These are phyloP conservation scores for Pyricularia sp. DNA, from an alignment of 2,329 filamentous ascomycete species.

Conservation along the genomic window DNA sequence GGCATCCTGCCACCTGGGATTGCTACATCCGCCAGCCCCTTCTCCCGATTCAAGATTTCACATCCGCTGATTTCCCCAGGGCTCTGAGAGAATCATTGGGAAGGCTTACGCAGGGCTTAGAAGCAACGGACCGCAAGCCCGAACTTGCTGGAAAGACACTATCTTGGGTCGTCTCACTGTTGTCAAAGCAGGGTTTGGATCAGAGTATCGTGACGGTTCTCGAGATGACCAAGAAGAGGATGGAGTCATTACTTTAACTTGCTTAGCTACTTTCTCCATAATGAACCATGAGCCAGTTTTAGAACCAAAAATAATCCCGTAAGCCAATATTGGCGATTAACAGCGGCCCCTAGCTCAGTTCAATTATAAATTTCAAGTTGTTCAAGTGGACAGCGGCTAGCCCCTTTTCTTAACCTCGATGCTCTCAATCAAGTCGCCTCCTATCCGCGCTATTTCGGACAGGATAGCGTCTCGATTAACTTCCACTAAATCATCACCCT, in stretches of 20 bases:
- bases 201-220: slow-evolving; percentile 41
- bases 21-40: slow-evolving; percentile 62
- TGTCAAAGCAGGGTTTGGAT: slow-evolving; percentile 38
- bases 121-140: slow-evolving; percentile 32
- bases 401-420: slow-evolving; percentile 39
- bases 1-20: slow-evolving; percentile 49
- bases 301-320: too few species aligned
- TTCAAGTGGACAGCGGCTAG: not conserved
- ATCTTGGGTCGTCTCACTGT: slow-evolving; percentile 40
- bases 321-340: too few species aligned
- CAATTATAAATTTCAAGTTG: not conserved
- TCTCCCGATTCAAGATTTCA: slow-evolving; percentile 36
- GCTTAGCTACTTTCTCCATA: not conserved
- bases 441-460: slow-evolving; percentile 58
- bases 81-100: slow-evolving; percentile 54
- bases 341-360: too few species aligned
- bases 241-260: slow-evolving; percentile 12
- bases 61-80: slow-evolving; percentile 28
- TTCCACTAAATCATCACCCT: slow-evolving; percentile 31
- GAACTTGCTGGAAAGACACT: slow-evolving; percentile 34
- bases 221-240: slow-evolving; percentile 32
- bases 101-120: slow-evolving; percentile 40
- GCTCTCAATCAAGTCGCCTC: slow-evolving; percentile 52
- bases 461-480: slow-evolving; percentile 57
- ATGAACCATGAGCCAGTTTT: not conserved